Evolutionary conservation across 139 green algal genomes (phyloP).

Genomic region (Yamagishiella unicocca): DNA sequence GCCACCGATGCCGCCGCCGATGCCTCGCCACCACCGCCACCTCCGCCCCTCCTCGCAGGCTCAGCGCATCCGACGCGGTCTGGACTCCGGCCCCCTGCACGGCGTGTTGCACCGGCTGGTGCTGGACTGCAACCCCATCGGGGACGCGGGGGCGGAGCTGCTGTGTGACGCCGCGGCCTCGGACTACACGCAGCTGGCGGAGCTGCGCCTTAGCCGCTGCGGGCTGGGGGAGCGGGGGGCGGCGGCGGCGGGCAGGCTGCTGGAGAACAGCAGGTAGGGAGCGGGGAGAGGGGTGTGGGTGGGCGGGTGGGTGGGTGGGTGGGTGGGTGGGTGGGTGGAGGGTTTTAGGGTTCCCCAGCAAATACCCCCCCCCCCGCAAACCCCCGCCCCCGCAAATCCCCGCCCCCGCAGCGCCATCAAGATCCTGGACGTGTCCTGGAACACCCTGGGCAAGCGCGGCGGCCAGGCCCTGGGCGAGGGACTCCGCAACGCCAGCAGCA

Average conservation of each 20-base stretch:
- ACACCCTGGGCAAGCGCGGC: slow-evolving; percentile 56
- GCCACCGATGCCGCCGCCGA: not conserved
- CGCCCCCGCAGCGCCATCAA: slow-evolving; percentile 48
- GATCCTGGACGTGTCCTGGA: slow-evolving; percentile 66
- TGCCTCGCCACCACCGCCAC: not conserved
- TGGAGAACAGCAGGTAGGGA: slow-evolving; percentile 39
- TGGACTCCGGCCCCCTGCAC: slow-evolving; percentile 30
- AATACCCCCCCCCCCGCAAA: too few relatives aligned
- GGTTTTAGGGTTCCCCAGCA: too few relatives aligned
- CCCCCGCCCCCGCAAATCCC: too few relatives aligned
- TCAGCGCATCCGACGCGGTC: slow-evolving; percentile 2
- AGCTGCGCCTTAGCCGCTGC: slow-evolving; percentile 21
- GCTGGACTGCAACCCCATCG: slow-evolving; percentile 50
- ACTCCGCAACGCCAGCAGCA: slow-evolving; percentile 42
- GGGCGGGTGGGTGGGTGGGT: not conserved
- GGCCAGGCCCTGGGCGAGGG: slow-evolving; percentile 53
- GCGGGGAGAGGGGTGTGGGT: too few relatives aligned
- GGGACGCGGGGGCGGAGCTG: slow-evolving; percentile 55
- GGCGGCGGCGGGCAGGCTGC: not conserved
- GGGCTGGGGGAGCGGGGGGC: slow-evolving; percentile 27
- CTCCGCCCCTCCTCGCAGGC: not conserved
- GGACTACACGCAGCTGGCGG: slow-evolving; percentile 23
- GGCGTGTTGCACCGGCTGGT: slow-evolving; percentile 45
- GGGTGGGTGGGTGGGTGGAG: too few relatives aligned
- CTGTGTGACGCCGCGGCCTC: slow-evolving; percentile 49